Evolutionary conservation across 139 green algal genomes (phyloP).

Genomic region (Tetraselmis chui): DNA sequence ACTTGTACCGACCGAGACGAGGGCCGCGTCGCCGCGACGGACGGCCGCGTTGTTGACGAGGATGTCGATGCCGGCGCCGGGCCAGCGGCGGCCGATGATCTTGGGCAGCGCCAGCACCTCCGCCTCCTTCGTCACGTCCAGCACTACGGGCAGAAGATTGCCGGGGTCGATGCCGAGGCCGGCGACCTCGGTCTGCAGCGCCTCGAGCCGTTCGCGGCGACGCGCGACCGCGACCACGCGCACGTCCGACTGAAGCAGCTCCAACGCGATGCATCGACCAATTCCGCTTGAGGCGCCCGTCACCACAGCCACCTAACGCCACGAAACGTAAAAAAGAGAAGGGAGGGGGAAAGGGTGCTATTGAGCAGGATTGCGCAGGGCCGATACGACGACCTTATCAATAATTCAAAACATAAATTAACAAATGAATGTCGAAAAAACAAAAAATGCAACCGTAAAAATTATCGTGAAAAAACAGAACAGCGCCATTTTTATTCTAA

Average conservation of each 20-base stretch:
- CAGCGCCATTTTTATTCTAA: too few relatives aligned
- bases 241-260: slow-evolving; percentile 50
- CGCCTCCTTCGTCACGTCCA: slow-evolving; percentile 73
- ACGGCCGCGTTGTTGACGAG: slow-evolving; percentile 66
- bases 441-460: too few relatives aligned
- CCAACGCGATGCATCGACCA: slow-evolving; percentile 50
- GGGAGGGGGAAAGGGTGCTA: not conserved
- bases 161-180: slow-evolving; percentile 35
- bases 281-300: slow-evolving; percentile 70
- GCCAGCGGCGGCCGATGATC: slow-evolving; percentile 69
- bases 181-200: slow-evolving; percentile 57
- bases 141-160: slow-evolving; percentile 78
- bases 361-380: too few relatives aligned
- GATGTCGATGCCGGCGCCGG: slow-evolving; percentile 52
- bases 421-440: too few relatives aligned
- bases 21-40: slow-evolving; percentile 45
- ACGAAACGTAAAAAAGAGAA: not conserved
- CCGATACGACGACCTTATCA: too few relatives aligned
- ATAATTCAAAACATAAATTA: too few relatives aligned
- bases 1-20: too few relatives aligned
- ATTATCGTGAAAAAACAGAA: too few relatives aligned
- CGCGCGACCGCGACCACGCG: slow-evolving; percentile 71
- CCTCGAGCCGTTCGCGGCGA: slow-evolving; percentile 60
- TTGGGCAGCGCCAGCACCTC: slow-evolving; percentile 55
- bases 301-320: slow-evolving; percentile 53